Conservation (phyloP, 148 eudicot species). For the Fagopyrum tataricum region DNA sequence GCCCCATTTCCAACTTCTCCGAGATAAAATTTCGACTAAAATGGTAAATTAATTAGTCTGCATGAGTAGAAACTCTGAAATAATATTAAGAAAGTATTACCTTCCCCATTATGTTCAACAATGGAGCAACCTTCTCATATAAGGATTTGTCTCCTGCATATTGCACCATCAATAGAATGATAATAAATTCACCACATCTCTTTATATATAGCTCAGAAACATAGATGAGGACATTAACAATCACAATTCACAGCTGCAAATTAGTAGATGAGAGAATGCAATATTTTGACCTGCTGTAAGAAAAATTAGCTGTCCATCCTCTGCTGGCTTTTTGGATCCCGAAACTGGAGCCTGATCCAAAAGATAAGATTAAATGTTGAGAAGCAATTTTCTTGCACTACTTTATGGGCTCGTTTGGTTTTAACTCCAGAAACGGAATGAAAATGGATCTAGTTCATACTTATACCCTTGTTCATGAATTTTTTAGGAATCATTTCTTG, state of each 20-base stretch:
- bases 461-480: too few relatives aligned
- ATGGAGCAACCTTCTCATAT: constrained; percentile 57
- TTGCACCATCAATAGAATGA: too few relatives aligned
- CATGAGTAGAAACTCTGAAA: not conserved
- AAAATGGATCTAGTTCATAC: too few relatives aligned
- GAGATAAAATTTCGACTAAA: constrained; percentile 81
- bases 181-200: not conserved
- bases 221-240: not conserved
- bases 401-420: too few relatives aligned
- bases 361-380: not conserved
- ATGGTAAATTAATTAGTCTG: not conserved
- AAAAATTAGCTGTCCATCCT: constrained; percentile 89
- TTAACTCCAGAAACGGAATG: too few relatives aligned
- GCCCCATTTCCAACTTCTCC: constrained; percentile 99
- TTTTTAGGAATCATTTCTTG: too few relatives aligned
- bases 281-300: constrained; percentile 61
- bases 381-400: not conserved
- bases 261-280: not conserved
- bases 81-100: constrained; percentile 24
- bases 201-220: not conserved
- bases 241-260: not conserved
- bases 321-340: constrained; percentile 81
- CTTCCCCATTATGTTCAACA: constrained; percentile 95
- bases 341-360: constrained; percentile 37
- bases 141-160: constrained; percentile 69